Evolutionary conservation across 2,329 filamentous ascomycete species (phyloP), one percentile per base, ranked within the genome.

Genomic region (Beauveria sp.): DNA sequence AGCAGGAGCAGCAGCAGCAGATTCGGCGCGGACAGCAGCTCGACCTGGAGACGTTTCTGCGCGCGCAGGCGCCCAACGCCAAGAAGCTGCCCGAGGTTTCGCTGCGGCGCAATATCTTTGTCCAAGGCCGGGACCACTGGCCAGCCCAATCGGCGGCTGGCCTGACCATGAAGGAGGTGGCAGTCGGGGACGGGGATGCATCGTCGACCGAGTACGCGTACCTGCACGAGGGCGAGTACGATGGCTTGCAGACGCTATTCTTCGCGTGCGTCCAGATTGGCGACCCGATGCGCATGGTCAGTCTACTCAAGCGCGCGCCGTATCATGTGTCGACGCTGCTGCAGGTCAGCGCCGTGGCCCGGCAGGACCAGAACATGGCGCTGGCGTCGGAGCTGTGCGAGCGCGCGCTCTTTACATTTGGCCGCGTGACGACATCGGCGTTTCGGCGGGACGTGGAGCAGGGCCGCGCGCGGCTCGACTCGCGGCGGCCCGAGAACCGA

Each of bases 281-380:
- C 65, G 90, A 97, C 68, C 91, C 91, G 4, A 88, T 96, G 74
- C 82, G 87, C 60, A 84, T 99, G 76, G 86, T 98, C 47, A 78
- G 86, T 42, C 83, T 95, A 57, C 79, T 98, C 46, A 71, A 70
- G 60, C 63, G 69, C 64, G 67, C 66, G 47, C 77, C 93, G 3
- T 98, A 97, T 72, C 93, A 98, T 71, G 88, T 98, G 66, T 95
- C 91, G 1, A 93, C 91, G 2, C 82, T 98, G n/a, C 86, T 98
- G 24, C 93, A 97, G 71, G 92, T 96, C 30, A 96, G 91, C 64
- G 91, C 91, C 71, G 89, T 98, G 55, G 92, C 92, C 14, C 93
- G 95, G 71, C 90, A 96, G 66, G 91, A 97, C 70, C 86, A 91
- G 58, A 95, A 98, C 70, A 88, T 92, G 71, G 86, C 93, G 1